Evolutionary conservation across 441 rosid genomes (phyloP).

Genomic region (Euphorbia celastroides): DNA sequence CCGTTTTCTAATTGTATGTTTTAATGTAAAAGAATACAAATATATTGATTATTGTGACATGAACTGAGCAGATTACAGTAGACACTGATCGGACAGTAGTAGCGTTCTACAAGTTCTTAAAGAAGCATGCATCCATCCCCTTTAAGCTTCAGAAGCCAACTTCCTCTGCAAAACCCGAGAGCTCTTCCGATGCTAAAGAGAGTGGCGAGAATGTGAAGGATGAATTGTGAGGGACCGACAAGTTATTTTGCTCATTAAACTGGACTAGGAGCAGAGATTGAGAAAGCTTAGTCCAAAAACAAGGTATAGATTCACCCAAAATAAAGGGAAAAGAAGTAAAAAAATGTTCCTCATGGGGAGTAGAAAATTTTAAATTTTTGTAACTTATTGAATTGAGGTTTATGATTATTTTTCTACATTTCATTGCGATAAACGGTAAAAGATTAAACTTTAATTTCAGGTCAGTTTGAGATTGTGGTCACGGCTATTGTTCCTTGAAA

Average conservation of each 20-base stretch:
- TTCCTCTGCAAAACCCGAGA: slow-evolving; percentile 33
- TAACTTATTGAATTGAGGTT: too few relatives aligned
- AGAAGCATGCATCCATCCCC: slow-evolving; percentile 84
- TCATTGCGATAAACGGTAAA: too few relatives aligned
- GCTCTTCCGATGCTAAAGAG: slow-evolving; percentile 31
- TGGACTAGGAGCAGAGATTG: background rate
- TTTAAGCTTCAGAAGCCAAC: slow-evolving; percentile 87
- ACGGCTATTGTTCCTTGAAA: too few relatives aligned
- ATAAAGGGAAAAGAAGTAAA: background rate
- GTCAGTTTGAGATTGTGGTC: too few relatives aligned
- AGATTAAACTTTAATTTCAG: too few relatives aligned
- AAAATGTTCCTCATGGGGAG: too few relatives aligned
- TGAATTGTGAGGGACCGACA: slow-evolving; percentile 62
- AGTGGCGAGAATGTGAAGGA: slow-evolving; percentile 45
- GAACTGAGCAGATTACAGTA: slow-evolving; percentile 58
- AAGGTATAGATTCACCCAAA: background rate
- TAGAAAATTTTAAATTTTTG: too few relatives aligned
- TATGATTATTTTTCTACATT: too few relatives aligned
- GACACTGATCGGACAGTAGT: slow-evolving; percentile 88
- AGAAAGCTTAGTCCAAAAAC: background rate
- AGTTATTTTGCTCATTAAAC: too few relatives aligned
- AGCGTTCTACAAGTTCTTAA: slow-evolving; percentile 82
- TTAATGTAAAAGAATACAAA: too few relatives aligned
- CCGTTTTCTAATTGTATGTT: too few relatives aligned
- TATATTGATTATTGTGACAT: background rate